Percentiles rank a stretch among this genome's conserved stretches.
Conservation (phyloP, 1,139 yeast species). For the Hansenula sp. region DNA sequence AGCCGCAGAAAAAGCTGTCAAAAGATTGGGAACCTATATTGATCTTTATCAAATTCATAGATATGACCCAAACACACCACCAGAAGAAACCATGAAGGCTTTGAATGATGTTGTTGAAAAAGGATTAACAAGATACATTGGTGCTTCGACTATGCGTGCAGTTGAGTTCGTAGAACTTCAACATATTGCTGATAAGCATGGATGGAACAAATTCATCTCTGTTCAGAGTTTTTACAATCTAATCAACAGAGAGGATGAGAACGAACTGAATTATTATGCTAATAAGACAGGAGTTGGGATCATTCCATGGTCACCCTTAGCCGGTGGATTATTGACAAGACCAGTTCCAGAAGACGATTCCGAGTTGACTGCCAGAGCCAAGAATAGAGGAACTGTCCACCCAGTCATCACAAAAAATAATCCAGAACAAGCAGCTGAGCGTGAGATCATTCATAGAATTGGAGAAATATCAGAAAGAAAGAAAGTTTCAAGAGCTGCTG, state of each 20-base stretch:
- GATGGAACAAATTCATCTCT: conserved; percentile 43
- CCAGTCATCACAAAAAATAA: conserved; percentile 11
- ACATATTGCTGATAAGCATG: conserved; percentile 37
- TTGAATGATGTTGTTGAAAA: conserved; percentile 40
- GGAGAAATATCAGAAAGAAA: conserved; percentile 44
- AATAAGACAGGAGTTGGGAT: conserved; percentile 32
- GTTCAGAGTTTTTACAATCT: conserved; percentile 50
- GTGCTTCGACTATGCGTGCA: conserved; percentile 45
- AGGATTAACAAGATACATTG: conserved; percentile 41
- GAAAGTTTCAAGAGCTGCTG: conserved; percentile 47
- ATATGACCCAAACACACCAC: conserved; percentile 36
- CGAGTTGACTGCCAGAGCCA: conserved; percentile 12
- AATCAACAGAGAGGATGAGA: conserved; percentile 46
- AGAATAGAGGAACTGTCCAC: too few relatives aligned
- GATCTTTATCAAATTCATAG: conserved; percentile 47
- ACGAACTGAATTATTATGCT: conserved; percentile 43
- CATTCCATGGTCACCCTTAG: conserved; percentile 49
- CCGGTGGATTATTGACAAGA: conserved; percentile 42
- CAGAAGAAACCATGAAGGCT: conserved; percentile 43
- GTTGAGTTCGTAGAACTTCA: conserved; percentile 41
- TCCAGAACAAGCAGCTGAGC: conserved; percentile 24
- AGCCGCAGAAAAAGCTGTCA: conserved; percentile 35
- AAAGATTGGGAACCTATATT: conserved; percentile 44
- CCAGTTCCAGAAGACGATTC: conserved; percentile 23
- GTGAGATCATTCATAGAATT: conserved; percentile 42